Evolutionary conservation across 2,329 filamentous ascomycete genomes (phyloP).

Genomic region (Botrytis elliptica): DNA sequence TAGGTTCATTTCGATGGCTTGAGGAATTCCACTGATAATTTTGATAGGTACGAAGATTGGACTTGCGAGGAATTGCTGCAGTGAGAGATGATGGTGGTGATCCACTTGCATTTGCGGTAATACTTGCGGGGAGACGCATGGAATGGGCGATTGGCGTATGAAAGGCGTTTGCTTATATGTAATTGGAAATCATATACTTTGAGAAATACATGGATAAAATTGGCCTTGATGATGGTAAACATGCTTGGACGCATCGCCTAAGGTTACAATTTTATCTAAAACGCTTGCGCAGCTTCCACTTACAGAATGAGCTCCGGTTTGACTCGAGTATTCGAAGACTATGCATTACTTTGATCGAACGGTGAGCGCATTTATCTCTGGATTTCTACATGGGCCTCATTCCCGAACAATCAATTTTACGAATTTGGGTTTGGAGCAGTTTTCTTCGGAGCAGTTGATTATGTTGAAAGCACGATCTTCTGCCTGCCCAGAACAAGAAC

Average conservation of each 20-base stretch:
- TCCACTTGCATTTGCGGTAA: constrained; percentile 20
- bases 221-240: background rate
- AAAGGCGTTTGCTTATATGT: constrained; percentile 27
- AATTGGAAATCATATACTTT: constrained; percentile 6
- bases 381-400: background rate
- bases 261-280: background rate
- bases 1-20: constrained; percentile 50
- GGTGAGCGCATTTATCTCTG: background rate
- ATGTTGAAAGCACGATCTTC: too few relatives aligned
- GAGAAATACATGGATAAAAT: background rate
- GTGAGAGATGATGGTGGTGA: constrained; percentile 25
- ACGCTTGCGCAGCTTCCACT: background rate
- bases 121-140: constrained; percentile 25
- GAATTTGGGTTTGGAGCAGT: background rate
- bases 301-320: background rate
- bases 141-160: constrained; percentile 35
- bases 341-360: background rate
- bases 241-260: background rate
- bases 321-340: background rate
- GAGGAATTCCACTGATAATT: constrained; percentile 9
- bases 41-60: constrained; percentile 85
- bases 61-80: constrained; percentile 88
- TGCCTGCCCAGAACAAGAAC: background rate
- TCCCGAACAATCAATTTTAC: too few relatives aligned
- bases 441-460: background rate